Percentiles rank a stretch among this genome's conserved stretches.
Evolutionary conservation across 2,329 filamentous ascomycete genomes (phyloP).

Genomic region (Trichoderma hamatum): DNA sequence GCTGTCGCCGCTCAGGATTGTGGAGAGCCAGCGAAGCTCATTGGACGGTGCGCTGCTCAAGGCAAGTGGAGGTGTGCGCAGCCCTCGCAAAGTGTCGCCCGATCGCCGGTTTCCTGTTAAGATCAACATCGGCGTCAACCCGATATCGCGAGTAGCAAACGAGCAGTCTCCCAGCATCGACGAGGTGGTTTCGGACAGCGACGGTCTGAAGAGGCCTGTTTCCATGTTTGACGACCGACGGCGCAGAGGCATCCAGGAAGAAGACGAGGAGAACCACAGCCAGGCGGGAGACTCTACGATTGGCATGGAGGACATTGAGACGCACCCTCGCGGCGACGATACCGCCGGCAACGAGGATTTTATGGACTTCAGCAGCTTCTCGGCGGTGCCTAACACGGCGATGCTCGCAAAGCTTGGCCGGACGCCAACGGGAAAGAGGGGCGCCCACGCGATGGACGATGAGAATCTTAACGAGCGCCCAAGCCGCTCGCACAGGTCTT

Average conservation of each 20-base stretch:
- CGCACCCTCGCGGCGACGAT: constrained; percentile 31
- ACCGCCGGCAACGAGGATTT: constrained; percentile 67
- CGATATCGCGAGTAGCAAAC: constrained; percentile 30
- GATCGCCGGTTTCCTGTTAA: constrained; percentile 65
- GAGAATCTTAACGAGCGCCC: constrained; percentile 83
- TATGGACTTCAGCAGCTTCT: constrained; percentile 79
- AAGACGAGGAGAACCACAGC: constrained; percentile 32
- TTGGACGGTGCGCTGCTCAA: constrained; percentile 30
- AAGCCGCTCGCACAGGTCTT: constrained; percentile 53
- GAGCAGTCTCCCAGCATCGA: constrained; percentile 53
- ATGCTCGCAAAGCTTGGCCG: constrained; percentile 75
- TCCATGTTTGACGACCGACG: constrained; percentile 63
- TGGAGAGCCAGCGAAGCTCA: constrained; percentile 43
- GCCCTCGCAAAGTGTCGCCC: constrained; percentile 53
- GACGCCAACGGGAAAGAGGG: constrained; percentile 51
- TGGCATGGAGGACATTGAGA: constrained; percentile 35
- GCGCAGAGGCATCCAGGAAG: constrained; percentile 35
- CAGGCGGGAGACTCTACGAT: constrained; percentile 28
- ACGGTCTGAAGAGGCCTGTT: constrained; percentile 61
- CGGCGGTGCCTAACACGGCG: constrained; percentile 85
- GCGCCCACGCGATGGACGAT: constrained; percentile 39
- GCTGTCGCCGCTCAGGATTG: constrained; percentile 61
- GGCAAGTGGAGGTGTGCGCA: constrained; percentile 42
- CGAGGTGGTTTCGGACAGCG: constrained; percentile 57
- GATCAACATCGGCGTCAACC: constrained; percentile 45